Percentiles rank a stretch among this genome's conserved stretches.
phyloP scores from a whole-genome alignment of 495 filamentous ascomycete species.

The Podospora appendiculata region DNA sequence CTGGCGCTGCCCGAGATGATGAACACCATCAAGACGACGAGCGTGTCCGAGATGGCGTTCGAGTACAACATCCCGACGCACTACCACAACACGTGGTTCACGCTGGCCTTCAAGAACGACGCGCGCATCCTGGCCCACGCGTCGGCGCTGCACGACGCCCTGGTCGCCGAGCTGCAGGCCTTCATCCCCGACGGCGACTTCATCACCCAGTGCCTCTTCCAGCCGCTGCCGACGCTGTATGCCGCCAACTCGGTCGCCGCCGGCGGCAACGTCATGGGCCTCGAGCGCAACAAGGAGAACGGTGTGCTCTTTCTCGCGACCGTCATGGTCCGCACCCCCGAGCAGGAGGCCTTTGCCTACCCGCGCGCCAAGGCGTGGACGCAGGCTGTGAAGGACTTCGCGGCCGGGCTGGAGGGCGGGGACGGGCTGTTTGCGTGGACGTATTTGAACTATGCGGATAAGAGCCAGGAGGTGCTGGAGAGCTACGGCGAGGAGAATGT shows the following conservation, averaged over 20 bases:
- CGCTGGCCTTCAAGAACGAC: conserved; percentile 20
- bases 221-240: conserved; percentile 35
- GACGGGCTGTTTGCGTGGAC: conserved; percentile 17
- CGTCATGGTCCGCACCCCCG: conserved; percentile 11
- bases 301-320: conserved; percentile 10
- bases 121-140: conserved; percentile 15
- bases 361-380: conserved; percentile 6
- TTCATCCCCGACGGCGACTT: conserved; percentile 20
- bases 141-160: conserved; percentile 10
- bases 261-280: conserved; percentile 48
- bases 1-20: conserved; percentile 10
- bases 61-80: conserved; percentile 6
- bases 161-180: conserved; percentile 12
- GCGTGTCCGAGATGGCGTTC: conserved; percentile 13
- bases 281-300: conserved; percentile 29
- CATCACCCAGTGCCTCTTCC: conserved; percentile 38
- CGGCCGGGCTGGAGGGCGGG: conserved; percentile 7
- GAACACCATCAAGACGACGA: conserved; percentile 13
- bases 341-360: conserved; percentile 12
- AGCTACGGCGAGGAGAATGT: conserved; percentile 44
- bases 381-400: conserved; percentile 9
- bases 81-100: conserved; percentile 17
- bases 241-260: conserved; percentile 30
- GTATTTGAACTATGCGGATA: conserved; percentile 35
- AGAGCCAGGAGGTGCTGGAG: conserved; percentile 32